Conservation (phyloP, 208 protist species). For the Crithidia acanthocephali region DNA sequence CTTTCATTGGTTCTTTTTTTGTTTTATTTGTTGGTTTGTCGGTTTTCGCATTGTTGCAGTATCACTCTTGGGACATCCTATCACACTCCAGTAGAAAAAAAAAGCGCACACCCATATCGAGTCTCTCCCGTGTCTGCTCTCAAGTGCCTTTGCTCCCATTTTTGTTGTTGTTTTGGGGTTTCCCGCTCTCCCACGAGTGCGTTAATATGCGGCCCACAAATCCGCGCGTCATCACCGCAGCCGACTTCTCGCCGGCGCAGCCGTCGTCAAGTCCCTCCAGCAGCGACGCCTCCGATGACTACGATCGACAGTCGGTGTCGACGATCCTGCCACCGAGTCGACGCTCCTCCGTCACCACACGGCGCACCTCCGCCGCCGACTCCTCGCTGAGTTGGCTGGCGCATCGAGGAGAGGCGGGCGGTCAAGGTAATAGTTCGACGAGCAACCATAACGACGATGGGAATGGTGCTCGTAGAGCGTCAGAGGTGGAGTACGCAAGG, state of each 20-base stretch:
- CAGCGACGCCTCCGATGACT: slow-evolving; percentile 4
- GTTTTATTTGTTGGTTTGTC: neutral
- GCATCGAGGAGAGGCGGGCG: neutral
- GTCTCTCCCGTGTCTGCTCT: too few relatives aligned
- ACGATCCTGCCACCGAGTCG: slow-evolving; percentile 20
- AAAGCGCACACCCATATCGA: too few relatives aligned
- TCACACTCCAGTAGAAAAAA: too few relatives aligned
- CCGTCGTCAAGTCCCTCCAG: neutral
- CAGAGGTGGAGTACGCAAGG: too few relatives aligned
- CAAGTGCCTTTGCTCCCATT: too few relatives aligned
- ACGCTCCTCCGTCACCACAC: slow-evolving; percentile 14
- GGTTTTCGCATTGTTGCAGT: neutral
- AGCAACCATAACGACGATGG: too few relatives aligned
- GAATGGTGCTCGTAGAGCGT: too few relatives aligned
- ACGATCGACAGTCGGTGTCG: slow-evolving; percentile 11
- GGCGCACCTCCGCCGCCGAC: slow-evolving; percentile 3
- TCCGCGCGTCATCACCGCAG: neutral
- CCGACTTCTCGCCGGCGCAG: neutral
- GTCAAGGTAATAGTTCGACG: too few relatives aligned
- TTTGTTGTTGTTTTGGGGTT: too few relatives aligned
- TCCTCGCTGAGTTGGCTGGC: slow-evolving; percentile 1
- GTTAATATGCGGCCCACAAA: too few relatives aligned
- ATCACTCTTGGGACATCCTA: too few relatives aligned
- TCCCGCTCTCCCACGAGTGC: too few relatives aligned
- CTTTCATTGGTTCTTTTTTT: slow-evolving; percentile 10